Evolutionary conservation across 768 basidiomycete genomes (phyloP).

Genomic region (Podaxis sp.): DNA sequence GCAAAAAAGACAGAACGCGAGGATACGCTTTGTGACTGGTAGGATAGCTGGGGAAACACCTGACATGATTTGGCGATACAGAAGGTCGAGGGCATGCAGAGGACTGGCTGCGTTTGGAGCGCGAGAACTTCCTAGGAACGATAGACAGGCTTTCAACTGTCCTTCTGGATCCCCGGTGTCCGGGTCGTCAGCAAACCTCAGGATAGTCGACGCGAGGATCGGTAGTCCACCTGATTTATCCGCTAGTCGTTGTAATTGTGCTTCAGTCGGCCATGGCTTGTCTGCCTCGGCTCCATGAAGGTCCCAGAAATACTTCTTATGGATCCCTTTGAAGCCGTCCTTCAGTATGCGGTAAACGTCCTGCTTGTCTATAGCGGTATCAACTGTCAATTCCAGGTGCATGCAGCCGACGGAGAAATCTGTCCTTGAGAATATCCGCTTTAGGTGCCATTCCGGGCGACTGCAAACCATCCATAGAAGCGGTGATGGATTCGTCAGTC

Average conservation of each 20-base stretch:
- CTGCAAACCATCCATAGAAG: neutral
- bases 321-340: neutral
- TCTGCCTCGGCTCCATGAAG: neutral
- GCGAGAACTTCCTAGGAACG: neutral
- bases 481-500: neutral
- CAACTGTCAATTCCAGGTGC: neutral
- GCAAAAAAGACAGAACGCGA: too few species aligned
- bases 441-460: neutral
- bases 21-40: too few species aligned
- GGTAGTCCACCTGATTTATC: neutral
- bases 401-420: neutral
- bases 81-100: neutral
- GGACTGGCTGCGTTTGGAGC: neutral
- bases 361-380: neutral
- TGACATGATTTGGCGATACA: neutral
- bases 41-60: neutral
- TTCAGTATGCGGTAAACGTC: neutral
- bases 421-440: neutral
- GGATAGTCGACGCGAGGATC: neutral
- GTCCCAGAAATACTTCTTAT: neutral
- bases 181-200: neutral
- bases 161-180: neutral
- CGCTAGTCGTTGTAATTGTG: neutral
- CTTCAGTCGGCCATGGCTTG: neutral
- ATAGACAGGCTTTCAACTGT: neutral